These are phyloP conservation scores for Dictyostelium discoideum DNA, from an alignment of 78 protist species.

Conservation along the genomic window DNA sequence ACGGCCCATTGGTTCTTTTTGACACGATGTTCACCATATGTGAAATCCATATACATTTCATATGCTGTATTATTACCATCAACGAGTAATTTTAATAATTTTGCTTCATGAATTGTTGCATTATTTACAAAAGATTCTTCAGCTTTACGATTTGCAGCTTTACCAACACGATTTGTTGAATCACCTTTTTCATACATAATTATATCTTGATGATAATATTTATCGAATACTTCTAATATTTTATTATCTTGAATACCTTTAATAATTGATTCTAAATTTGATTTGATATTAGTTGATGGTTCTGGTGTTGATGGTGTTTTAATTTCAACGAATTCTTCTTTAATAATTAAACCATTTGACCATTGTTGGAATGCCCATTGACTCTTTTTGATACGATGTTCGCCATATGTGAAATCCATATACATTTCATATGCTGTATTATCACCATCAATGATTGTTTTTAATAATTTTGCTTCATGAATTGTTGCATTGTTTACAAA, in stretches of 20 bases:
- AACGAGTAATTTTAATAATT: neutral
- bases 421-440: neutral
- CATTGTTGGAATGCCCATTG: slow-evolving; percentile 63
- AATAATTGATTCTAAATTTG: neutral
- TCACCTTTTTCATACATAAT: slow-evolving; percentile 23
- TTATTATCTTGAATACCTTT: slow-evolving; percentile 23
- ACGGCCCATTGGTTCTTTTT: slow-evolving; percentile 10
- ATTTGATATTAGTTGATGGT: neutral
- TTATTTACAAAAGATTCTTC: neutral
- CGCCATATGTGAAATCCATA: slow-evolving; percentile 49
- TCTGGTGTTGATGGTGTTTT: neutral
- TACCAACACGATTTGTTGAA: neutral
- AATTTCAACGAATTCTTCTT: slow-evolving; percentile 37
- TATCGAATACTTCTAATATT: slow-evolving; percentile 41
- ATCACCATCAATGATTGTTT: neutral
- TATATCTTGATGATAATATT: slow-evolving; percentile 15
- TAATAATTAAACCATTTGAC: slow-evolving; percentile 24
- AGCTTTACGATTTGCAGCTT: neutral
- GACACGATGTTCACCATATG: neutral
- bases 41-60: slow-evolving; percentile 18
- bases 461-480: slow-evolving; percentile 25
- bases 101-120: neutral
- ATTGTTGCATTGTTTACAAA: slow-evolving; percentile 24
- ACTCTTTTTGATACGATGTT: slow-evolving; percentile 21
- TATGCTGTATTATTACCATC: slow-evolving; percentile 11